Evolutionary conservation across 805 yeast genomes (phyloP).

Genomic region (Lachancea thermotolerans): DNA sequence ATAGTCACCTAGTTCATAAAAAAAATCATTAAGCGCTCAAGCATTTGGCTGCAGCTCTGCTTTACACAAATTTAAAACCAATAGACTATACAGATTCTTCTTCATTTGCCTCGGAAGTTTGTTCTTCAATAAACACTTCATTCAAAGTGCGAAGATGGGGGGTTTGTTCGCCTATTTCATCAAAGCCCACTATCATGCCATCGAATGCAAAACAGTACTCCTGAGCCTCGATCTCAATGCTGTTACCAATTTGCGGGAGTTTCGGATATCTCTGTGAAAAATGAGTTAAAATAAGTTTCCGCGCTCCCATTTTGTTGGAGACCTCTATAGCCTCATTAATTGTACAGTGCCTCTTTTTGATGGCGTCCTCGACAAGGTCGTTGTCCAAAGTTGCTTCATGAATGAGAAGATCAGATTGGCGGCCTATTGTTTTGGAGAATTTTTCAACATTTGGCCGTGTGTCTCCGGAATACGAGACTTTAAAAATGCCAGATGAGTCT

Average conservation of each 20-base stretch:
- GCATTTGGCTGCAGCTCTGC: too few relatives aligned
- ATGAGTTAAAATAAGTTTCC: constrained; percentile 73
- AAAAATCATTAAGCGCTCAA: too few relatives aligned
- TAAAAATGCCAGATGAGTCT: constrained; percentile 38
- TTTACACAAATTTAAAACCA: neutral
- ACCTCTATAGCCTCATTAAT: constrained; percentile 77
- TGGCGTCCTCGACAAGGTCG: constrained; percentile 69
- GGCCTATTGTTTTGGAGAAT: constrained; percentile 60
- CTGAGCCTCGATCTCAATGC: constrained; percentile 22
- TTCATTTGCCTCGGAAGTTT: constrained; percentile 25
- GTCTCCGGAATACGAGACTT: constrained; percentile 88
- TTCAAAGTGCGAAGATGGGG: constrained; percentile 25
- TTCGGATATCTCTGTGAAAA: constrained; percentile 84
- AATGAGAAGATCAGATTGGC: constrained; percentile 61
- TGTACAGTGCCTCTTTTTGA: constrained; percentile 78
- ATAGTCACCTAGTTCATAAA: constrained; percentile 8
- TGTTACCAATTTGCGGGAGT: constrained; percentile 36
- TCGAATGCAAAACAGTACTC: constrained; percentile 56
- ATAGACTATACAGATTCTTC: constrained; percentile 15
- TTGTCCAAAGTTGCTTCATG: constrained; percentile 94
- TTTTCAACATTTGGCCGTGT: constrained; percentile 66
- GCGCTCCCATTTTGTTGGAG: constrained; percentile 63
- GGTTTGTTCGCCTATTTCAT: constrained; percentile 37
- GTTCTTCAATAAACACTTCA: constrained; percentile 29
- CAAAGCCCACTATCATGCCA: constrained; percentile 47